A percentile compares a stretch with the other conserved stretches of the same genome.
phyloP scores from a whole-genome alignment of 768 basidiomycete genomes.

The Daedaleopsis sinensis region DNA sequence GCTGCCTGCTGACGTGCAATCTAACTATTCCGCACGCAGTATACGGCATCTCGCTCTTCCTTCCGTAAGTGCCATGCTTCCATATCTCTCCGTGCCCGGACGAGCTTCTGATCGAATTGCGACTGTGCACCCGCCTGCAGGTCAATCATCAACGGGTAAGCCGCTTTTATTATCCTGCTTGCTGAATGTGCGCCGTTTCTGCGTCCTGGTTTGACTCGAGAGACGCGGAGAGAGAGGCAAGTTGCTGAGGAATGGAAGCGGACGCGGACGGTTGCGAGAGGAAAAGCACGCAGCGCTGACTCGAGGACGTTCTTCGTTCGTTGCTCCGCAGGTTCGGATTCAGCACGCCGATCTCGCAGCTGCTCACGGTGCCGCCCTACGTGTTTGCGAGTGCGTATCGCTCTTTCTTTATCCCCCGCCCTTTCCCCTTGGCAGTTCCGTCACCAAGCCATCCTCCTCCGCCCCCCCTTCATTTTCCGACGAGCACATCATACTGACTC shows the following conservation, averaged over 20 bases:
- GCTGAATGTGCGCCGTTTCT: neutral
- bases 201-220: conserved; percentile 50
- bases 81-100: no score
- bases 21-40: conserved; percentile 40
- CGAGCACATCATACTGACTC: neutral
- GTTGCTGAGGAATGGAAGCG: neutral
- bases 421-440: no score
- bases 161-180: neutral
- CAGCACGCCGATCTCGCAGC: conserved; percentile 54
- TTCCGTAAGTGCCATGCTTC: conserved; percentile 54
- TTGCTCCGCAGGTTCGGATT: conserved; percentile 54
- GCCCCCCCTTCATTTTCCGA: neutral
- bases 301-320: no score
- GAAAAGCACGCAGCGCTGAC: no score
- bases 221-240: neutral
- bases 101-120: neutral
- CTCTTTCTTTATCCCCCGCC: neutral
- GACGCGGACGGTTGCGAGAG: neutral
- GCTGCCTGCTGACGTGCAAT: no score
- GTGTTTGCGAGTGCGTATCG: conserved; percentile 55
- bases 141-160: conserved; percentile 19
- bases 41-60: conserved; percentile 71
- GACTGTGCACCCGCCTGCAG: neutral
- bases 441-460: neutral
- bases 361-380: conserved; percentile 70